Conservation (phyloP, 2,329 filamentous ascomycete species). For the Botrytis deweyae region DNA sequence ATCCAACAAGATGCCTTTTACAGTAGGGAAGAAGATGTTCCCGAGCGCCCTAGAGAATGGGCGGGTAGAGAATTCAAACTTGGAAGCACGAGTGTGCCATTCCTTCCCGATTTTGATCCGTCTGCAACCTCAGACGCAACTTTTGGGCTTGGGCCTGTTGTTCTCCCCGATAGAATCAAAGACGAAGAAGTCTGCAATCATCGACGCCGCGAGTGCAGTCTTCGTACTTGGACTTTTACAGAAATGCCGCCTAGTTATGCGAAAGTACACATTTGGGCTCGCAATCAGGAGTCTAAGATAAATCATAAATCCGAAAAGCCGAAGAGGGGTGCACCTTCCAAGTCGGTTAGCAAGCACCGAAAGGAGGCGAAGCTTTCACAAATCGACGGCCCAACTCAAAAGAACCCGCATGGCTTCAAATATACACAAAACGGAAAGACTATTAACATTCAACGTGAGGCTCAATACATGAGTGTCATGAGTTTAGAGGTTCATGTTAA, state of each 20-base stretch:
- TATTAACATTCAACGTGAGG: constrained; percentile 77
- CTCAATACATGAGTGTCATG: constrained; percentile 95
- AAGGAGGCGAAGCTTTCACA: constrained; percentile 61
- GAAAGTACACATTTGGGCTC: constrained; percentile 71
- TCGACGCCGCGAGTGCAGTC: constrained; percentile 57
- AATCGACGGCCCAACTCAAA: constrained; percentile 85
- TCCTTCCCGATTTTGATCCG: constrained; percentile 74
- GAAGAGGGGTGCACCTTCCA: constrained; percentile 26
- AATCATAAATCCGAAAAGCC: constrained; percentile 26
- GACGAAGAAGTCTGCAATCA: constrained; percentile 52
- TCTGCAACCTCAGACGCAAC: constrained; percentile 56
- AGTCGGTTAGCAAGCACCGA: constrained; percentile 24
- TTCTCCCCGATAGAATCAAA: constrained; percentile 50
- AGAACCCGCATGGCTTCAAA: constrained; percentile 78
- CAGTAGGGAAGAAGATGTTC: constrained; percentile 79
- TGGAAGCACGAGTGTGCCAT: constrained; percentile 72
- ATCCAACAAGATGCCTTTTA: constrained; percentile 88
- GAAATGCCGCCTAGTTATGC: constrained; percentile 65
- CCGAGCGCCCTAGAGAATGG: constrained; percentile 74
- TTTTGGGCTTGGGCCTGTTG: constrained; percentile 51
- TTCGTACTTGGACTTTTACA: constrained; percentile 76
- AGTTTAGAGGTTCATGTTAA: constrained; percentile 92
- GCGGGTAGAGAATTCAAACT: constrained; percentile 83
- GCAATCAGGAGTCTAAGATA: constrained; percentile 38
- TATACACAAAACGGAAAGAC: constrained; percentile 75